Conservation (phyloP, 2,329 filamentous ascomycete species). For the Fusarium metavorans region DNA sequence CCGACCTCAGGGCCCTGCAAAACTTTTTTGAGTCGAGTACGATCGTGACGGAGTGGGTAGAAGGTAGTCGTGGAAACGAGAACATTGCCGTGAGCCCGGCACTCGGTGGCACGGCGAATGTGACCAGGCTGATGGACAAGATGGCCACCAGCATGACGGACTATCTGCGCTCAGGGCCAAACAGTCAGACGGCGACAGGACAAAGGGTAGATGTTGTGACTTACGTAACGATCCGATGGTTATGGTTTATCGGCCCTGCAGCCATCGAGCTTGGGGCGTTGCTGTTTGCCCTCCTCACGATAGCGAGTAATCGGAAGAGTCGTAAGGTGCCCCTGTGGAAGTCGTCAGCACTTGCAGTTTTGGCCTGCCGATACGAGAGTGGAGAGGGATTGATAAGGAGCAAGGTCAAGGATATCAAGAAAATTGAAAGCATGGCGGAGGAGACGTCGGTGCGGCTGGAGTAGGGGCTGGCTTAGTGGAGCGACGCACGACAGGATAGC, state of each 20-base stretch:
- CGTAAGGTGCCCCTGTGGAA: conserved; percentile 24
- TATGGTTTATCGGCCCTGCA: conserved; percentile 9
- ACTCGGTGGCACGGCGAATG: conserved; percentile 15
- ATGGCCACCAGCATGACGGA: conserved; percentile 28
- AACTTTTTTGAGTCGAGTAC: conserved; percentile 12
- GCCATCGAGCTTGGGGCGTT: conserved; percentile 5
- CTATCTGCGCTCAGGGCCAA: conserved; percentile 19
- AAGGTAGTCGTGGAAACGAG: conserved; percentile 13
- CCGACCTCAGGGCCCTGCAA: conserved; percentile 11
- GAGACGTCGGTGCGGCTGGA: neutral
- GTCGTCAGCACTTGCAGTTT: conserved; percentile 23
- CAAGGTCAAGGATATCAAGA: neutral
- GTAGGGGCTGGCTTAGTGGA: neutral
- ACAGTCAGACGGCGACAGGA: neutral
- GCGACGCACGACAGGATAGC: neutral
- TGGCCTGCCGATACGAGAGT: neutral
- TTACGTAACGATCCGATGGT: conserved; percentile 17
- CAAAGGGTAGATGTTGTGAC: conserved; percentile 5
- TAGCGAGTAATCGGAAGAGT: conserved; percentile 7
- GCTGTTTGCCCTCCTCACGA: conserved; percentile 17
- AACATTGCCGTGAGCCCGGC: conserved; percentile 19
- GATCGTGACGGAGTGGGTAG: conserved; percentile 10
- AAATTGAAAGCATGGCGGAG: neutral
- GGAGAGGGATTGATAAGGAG: neutral
- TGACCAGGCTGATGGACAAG: conserved; percentile 3